Conservation (phyloP, 2,329 filamentous ascomycete species). For the Aspergillus quadricinctus region DNA sequence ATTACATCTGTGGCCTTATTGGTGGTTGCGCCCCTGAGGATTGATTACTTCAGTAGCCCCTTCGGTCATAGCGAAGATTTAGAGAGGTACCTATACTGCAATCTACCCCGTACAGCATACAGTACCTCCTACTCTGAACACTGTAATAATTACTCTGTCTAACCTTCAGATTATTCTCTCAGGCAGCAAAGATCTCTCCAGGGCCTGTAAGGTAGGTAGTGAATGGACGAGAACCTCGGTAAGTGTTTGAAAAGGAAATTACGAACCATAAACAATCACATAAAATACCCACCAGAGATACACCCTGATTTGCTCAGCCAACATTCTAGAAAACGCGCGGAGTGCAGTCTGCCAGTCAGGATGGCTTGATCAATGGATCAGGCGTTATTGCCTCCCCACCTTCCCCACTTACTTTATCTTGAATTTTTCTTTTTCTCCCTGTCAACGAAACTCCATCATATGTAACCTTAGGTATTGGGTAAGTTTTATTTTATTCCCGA, state of each 20-base stretch:
- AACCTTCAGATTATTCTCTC: no score
- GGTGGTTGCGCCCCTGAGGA: not conserved
- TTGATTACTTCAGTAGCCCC: not conserved
- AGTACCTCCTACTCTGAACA: not conserved
- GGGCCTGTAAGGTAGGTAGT: no score
- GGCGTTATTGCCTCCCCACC: constrained; percentile 1
- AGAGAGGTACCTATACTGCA: no score
- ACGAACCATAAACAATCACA: not conserved
- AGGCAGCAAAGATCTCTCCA: no score
- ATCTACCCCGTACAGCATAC: no score
- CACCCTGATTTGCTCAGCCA: not conserved
- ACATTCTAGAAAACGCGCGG: constrained; percentile 13
- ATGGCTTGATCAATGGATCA: constrained; percentile 8
- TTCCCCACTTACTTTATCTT: constrained; percentile 11
- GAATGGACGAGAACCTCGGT: not conserved
- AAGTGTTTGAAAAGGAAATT: not conserved
- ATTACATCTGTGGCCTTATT: not conserved
- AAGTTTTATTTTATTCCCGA: not conserved
- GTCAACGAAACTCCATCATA: no score
- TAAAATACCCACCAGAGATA: not conserved
- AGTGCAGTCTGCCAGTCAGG: not conserved
- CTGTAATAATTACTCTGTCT: not conserved
- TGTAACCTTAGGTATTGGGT: no score
- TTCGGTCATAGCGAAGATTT: not conserved
- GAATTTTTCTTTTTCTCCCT: not conserved